Conservation (phyloP, 164 flowering plant species). For the grape (Vitis vinifera) region ASM3070453v1 NC_081812.1:19566501-19567000, state of each 20-base stretch:
- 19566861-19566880: not conserved
- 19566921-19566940: too few species aligned
- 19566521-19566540: not conserved
- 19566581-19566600: slow-evolving; percentile 8
- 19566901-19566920: too few species aligned
- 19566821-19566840: slow-evolving; percentile 6
- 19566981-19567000: too few species aligned
- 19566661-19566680: not conserved
- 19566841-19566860: slow-evolving; percentile 13
- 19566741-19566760: not conserved
- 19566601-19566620: not conserved
- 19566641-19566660: slow-evolving; percentile 18
- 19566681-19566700: too few species aligned
- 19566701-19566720: not conserved
- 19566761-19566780: slow-evolving; percentile 8
- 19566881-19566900: too few species aligned
- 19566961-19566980: too few species aligned
- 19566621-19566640: not conserved
- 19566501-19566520: not conserved
- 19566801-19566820: not conserved
- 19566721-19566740: not conserved
- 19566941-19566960: too few species aligned
- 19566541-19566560: slow-evolving; percentile 2
- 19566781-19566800: not conserved
- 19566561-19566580: slow-evolving; percentile 7